Evolutionary conservation across 805 yeast species (phyloP), one percentile per base, ranked within the genome.

Genomic region (Ogataea haglerorum): DNA sequence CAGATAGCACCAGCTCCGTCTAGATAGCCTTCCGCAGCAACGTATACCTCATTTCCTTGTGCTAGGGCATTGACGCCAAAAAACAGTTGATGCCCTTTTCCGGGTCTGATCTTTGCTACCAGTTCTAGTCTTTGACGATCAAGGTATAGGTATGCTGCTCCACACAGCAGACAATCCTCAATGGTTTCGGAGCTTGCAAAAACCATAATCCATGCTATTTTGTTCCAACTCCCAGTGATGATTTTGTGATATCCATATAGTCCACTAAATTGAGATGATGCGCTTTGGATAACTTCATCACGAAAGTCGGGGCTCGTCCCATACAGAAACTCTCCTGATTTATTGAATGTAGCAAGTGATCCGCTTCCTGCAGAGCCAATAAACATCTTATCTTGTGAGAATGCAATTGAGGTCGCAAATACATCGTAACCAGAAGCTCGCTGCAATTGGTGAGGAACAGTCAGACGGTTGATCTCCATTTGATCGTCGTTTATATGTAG

Each of bases 1-100:
- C 78, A 79, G 3, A 80, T 58, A 0, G 72, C 70, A 1, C 80
- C 82, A 40, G 56, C 55, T 2, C 73, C 75, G 21, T 53, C 53
- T 13, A 43, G 30, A 36, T 42, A 56, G 2, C 56, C 54, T 10
- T 67, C 70, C 13, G 60, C 61, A 1, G 76, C 2, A 73, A 50
- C 36, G 59, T 60, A 16, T 74, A 50, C 6, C 15, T 13, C 5
- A 49, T 46, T 12, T 48, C 47, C 28, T 13, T 15, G 12, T 19
- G 19, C 10, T 4, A 43, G 15, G 8, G 48, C 43, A 19, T 34
- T 36, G 5, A 43, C 36, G 2, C 62, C 62, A 42, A 61, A 61
- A 38, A 38, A 44, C 3, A 52, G 35, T 30, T 34, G 38, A 15
- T 38, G 24, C 28, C 41, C 34, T 13, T 25, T 4, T 6, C 31